Conservation (phyloP, 257 asterid genomes). For the Petunia secreta region DNA sequence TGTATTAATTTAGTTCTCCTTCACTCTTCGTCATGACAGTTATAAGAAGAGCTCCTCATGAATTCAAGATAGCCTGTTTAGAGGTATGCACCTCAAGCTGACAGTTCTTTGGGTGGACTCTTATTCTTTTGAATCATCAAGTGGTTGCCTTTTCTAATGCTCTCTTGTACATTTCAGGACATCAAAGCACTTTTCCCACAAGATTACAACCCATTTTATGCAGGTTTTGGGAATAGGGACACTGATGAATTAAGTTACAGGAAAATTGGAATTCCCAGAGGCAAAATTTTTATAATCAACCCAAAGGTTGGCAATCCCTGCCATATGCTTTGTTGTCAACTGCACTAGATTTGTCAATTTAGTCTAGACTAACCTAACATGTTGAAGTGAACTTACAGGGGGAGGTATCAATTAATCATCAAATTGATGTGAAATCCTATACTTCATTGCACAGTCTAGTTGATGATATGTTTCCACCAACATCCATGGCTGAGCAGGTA, state of each 20-base stretch:
- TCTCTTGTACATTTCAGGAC: conserved; percentile 59
- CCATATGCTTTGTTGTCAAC: not conserved
- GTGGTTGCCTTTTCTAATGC: conserved; percentile 16
- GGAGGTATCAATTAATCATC: conserved; percentile 94
- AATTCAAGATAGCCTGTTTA: conserved; percentile 97
- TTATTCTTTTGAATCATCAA: not conserved
- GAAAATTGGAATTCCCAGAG: conserved; percentile 96
- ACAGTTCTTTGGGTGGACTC: not conserved
- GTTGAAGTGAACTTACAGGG: conserved; percentile 54
- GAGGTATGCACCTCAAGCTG: conserved; percentile 58
- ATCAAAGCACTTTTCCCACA: conserved; percentile 93
- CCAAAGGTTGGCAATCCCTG: conserved; percentile 66
- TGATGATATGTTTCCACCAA: conserved; percentile 95
- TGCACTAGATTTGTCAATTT: not conserved
- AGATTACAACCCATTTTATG: conserved; percentile 93
- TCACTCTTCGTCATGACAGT: conserved; percentile 53
- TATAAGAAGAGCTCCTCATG: conserved; percentile 99
- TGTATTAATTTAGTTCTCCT: not conserved
- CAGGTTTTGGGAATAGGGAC: conserved; percentile 98
- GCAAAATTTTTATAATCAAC: conserved; percentile 92
- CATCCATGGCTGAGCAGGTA: conserved; percentile 96
- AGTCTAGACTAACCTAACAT: not conserved
- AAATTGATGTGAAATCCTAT: conserved; percentile 82
- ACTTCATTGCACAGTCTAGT: conserved; percentile 92
- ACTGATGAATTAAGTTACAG: conserved; percentile 98